phyloP scores from a whole-genome alignment of 1,284 basidiomycete species.

The Heterobasidion parviporum region DNA sequence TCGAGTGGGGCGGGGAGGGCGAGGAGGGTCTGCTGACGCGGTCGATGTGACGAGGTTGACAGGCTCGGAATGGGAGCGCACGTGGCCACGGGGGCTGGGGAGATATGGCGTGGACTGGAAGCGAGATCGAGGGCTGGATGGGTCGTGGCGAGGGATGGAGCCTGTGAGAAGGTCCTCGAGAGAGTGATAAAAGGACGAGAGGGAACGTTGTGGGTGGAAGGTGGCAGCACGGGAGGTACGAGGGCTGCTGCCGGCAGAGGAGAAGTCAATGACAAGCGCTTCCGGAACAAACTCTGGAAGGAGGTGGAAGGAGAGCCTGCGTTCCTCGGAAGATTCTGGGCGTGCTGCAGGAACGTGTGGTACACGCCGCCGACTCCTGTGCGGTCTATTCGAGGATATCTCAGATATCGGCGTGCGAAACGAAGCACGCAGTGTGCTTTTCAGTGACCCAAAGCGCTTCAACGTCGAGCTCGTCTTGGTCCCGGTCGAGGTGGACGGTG shows the following conservation, averaged over 20 bases:
- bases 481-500: constrained; percentile 10
- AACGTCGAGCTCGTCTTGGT: constrained; percentile 21
- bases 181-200: constrained; percentile 13
- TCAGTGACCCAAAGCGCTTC: constrained; percentile 30
- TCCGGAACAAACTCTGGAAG: constrained; percentile 12
- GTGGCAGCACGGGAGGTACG: constrained; percentile 3
- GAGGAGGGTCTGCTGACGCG: not conserved
- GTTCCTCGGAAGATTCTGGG: constrained; percentile 1
- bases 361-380: constrained; percentile 7
- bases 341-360: constrained; percentile 9
- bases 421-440: constrained; percentile 22
- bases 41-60: not conserved
- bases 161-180: constrained; percentile 14
- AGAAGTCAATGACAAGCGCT: constrained; percentile 11
- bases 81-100: constrained; percentile 3
- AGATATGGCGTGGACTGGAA: constrained; percentile 11
- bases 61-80: not conserved
- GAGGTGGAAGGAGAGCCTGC: not conserved
- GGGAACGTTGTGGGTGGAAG: constrained; percentile 6
- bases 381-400: constrained; percentile 15
- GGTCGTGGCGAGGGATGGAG: constrained; percentile 6
- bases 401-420: constrained; percentile 22
- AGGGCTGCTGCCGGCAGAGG: constrained; percentile 5
- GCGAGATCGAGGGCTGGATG: constrained; percentile 6
- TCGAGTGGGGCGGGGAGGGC: constrained; percentile 8